Conservation (phyloP, 768 basidiomycete species). For the Albatrellus ellisii region DNA sequence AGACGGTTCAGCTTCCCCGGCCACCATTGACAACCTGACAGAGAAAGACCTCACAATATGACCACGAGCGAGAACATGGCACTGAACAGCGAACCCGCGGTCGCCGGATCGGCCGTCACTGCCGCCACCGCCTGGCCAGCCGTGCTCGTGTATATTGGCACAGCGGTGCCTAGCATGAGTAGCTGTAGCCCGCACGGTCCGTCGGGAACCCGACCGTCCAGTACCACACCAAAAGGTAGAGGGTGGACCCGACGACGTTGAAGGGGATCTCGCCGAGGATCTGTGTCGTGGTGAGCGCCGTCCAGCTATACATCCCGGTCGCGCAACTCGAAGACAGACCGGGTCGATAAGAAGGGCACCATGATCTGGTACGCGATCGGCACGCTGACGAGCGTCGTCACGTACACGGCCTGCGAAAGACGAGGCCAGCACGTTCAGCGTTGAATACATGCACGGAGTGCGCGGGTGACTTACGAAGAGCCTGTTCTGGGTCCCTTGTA, state of each 20-base stretch:
- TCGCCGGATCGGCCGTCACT: constrained; percentile 27
- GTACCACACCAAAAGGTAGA: constrained; percentile 37
- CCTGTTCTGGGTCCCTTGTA: constrained; percentile 30
- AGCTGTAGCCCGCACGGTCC: constrained; percentile 27
- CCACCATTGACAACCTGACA: too few species aligned
- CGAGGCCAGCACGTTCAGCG: too few species aligned
- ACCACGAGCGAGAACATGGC: constrained; percentile 27
- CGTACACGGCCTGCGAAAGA: constrained; percentile 24
- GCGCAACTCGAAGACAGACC: constrained; percentile 27
- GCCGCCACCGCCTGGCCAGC: constrained; percentile 29
- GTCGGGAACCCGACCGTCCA: constrained; percentile 30
- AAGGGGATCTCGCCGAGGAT: constrained; percentile 29
- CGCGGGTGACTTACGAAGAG: constrained; percentile 29
- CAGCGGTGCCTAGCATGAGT: constrained; percentile 24
- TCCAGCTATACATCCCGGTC: constrained; percentile 33
- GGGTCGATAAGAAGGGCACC: constrained; percentile 26
- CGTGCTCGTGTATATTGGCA: constrained; percentile 32
- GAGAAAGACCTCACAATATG: constrained; percentile 34
- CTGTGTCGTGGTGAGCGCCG: constrained; percentile 22
- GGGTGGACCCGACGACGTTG: constrained; percentile 26
- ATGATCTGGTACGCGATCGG: constrained; percentile 29
- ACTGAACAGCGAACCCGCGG: constrained; percentile 27
- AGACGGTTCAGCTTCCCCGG: too few species aligned
- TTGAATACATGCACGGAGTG: too few species aligned
- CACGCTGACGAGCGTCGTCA: constrained; percentile 21